Conservation (phyloP, 78 protist species). For the Dictyostelium firmibasis region DNA sequence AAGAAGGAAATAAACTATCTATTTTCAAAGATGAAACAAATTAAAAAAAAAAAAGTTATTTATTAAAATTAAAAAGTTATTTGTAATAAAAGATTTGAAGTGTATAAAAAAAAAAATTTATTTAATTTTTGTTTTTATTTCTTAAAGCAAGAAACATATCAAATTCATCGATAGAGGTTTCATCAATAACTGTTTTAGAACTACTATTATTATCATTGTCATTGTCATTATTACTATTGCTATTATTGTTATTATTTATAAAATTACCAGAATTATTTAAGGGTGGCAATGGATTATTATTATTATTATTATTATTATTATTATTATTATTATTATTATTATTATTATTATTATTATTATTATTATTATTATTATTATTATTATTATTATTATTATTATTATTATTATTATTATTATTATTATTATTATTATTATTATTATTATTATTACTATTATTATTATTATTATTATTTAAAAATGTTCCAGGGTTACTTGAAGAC, state of each 20-base stretch:
- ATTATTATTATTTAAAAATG: background rate
- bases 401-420: background rate
- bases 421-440: background rate
- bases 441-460: background rate
- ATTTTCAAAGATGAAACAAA: too few species aligned
- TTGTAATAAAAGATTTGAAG: too few species aligned
- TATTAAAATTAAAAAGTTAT: too few species aligned
- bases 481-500: background rate
- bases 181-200: constrained; percentile 9
- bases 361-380: background rate
- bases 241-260: background rate
- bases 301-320: background rate
- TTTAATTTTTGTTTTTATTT: constrained; percentile 19
- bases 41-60: too few species aligned
- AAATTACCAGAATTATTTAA: background rate
- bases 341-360: background rate
- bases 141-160: constrained; percentile 43
- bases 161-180: constrained; percentile 51
- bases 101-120: background rate
- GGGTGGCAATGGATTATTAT: background rate
- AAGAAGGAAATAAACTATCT: too few species aligned
- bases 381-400: background rate
- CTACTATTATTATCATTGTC: background rate
- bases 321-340: background rate
- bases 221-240: background rate